Evolutionary conservation across 2,329 filamentous ascomycete genomes (phyloP), one percentile per base, ranked within the genome.

Genomic region (Sporothrix globosa): DNA sequence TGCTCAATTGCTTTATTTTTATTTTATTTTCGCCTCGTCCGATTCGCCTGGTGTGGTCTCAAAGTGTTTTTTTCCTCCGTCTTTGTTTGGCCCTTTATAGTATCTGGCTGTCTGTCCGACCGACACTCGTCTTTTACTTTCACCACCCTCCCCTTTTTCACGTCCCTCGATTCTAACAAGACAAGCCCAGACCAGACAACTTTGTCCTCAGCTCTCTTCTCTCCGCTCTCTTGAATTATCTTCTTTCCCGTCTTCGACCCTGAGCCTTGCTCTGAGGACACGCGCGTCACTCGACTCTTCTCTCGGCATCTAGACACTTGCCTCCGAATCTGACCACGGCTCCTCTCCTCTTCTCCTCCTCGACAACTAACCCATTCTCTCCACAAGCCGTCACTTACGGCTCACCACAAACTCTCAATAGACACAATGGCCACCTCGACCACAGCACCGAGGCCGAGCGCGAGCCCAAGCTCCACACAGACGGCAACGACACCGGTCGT

Each of bases 111-210:
- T n/a, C 21, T 44, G 19, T 24, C 11, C 5, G 30, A 41, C 56
- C 58, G 44, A 13, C 58, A 44, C 27, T 24, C 39, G 14, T 27
- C 58, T 46, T 24, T 44, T 61, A 24, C 52, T 54, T 17, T 17
- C 30, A 41, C 30, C 30, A 39, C 54, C 9, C 17, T n/a, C 61
- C 24, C 61, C 30, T 65, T 27, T 48, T 21, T 10, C 14, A 2
- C 21, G 3, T 3, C 14, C 58, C 41, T 24, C 30, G 14, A 21
- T 65, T 24, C 61, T 65, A 50, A 48, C 61, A 50, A 65, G 44
- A 34, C 24, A 65, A 50, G 61, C 61, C 44, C 61, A 65, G 44
- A 65, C 61, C 24, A 24, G 61, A 65, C 61, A 65, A 34, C 61
- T 65, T 50, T 67, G 63, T 67, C 63, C 48, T 66, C n/a, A 13